phyloP scores from a whole-genome alignment of 208 protist species.

The Crithidia sp. region DNA sequence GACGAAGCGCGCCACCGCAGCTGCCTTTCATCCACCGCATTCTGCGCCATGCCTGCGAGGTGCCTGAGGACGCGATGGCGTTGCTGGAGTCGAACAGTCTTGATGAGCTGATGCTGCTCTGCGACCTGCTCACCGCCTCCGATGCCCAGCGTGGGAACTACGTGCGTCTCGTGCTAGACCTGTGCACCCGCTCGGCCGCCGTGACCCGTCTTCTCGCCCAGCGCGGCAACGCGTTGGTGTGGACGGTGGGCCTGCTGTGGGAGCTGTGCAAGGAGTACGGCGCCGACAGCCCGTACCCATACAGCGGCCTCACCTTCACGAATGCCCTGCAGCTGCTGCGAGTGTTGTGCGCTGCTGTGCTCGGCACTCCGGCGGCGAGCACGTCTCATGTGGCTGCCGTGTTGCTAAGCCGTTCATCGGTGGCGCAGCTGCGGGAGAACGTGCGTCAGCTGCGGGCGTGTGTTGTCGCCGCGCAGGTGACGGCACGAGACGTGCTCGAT shows the following conservation, averaged over 20 bases:
- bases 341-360: slow-evolving; percentile 20
- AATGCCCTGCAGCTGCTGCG: slow-evolving; percentile 42
- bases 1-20: slow-evolving; percentile 59
- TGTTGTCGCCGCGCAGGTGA: slow-evolving; percentile 32
- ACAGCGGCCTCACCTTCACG: slow-evolving; percentile 68
- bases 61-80: slow-evolving; percentile 67
- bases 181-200: slow-evolving; percentile 55
- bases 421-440: slow-evolving; percentile 24
- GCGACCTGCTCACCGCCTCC: slow-evolving; percentile 67
- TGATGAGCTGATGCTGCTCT: slow-evolving; percentile 64
- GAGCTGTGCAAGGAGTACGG: slow-evolving; percentile 77
- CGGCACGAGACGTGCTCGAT: slow-evolving; percentile 32
- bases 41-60: slow-evolving; percentile 64
- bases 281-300: slow-evolving; percentile 36
- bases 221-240: slow-evolving; percentile 59
- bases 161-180: slow-evolving; percentile 41
- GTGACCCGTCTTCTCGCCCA: slow-evolving; percentile 58
- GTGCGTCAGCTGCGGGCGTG: slow-evolving; percentile 31
- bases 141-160: slow-evolving; percentile 49
- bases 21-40: slow-evolving; percentile 68
- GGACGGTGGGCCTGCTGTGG: slow-evolving; percentile 61
- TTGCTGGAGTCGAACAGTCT: slow-evolving; percentile 64
- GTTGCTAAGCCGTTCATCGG: not conserved
- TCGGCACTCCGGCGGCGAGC: not conserved
- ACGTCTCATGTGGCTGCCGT: not conserved